phyloP scores from a whole-genome alignment of 1,284 basidiomycete species.

The Xanthoconium separans region DNA sequence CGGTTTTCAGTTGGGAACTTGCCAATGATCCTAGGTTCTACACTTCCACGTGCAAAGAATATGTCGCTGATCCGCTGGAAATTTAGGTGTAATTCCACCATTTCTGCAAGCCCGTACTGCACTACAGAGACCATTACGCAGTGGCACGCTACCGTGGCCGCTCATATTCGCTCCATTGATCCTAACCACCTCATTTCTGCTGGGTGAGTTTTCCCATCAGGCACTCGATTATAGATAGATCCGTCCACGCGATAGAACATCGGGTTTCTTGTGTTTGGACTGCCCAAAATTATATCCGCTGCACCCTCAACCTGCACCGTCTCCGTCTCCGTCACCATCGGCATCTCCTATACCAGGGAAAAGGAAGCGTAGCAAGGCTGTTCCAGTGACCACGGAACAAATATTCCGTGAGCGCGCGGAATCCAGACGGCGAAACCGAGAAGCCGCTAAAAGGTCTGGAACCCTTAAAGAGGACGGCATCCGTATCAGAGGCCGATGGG shows the following conservation, averaged over 20 bases:
- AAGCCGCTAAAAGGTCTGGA: slow-evolving; percentile 27
- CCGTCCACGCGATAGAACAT: slow-evolving; percentile 37
- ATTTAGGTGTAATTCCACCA: slow-evolving; percentile 53
- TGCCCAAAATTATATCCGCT: slow-evolving; percentile 57
- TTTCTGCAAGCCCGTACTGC: slow-evolving; percentile 43
- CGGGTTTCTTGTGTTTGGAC: slow-evolving; percentile 56
- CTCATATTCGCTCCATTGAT: slow-evolving; percentile 48
- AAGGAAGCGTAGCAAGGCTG: slow-evolving; percentile 35
- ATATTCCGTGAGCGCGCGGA: slow-evolving; percentile 48
- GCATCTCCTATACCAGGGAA: slow-evolving; percentile 36
- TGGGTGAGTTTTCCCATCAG: slow-evolving; percentile 42
- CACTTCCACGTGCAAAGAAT: not conserved
- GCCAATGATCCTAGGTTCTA: slow-evolving; percentile 61
- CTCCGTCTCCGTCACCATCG: slow-evolving; percentile 34
- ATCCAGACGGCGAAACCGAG: slow-evolving; percentile 38
- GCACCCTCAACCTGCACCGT: slow-evolving; percentile 31
- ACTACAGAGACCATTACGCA: slow-evolving; percentile 49
- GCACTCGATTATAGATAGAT: not conserved
- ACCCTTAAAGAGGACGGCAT: slow-evolving; percentile 39
- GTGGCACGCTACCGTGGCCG: slow-evolving; percentile 52
- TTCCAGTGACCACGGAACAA: slow-evolving; percentile 43
- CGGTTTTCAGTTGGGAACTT: slow-evolving; percentile 60
- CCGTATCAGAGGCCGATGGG: slow-evolving; percentile 62
- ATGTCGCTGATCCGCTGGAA: slow-evolving; percentile 10
- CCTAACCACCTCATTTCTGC: slow-evolving; percentile 64